These are phyloP conservation scores for Solanum bulbocastanum DNA, from an alignment of 257 asterid species.

Conservation along the genomic window DNA sequence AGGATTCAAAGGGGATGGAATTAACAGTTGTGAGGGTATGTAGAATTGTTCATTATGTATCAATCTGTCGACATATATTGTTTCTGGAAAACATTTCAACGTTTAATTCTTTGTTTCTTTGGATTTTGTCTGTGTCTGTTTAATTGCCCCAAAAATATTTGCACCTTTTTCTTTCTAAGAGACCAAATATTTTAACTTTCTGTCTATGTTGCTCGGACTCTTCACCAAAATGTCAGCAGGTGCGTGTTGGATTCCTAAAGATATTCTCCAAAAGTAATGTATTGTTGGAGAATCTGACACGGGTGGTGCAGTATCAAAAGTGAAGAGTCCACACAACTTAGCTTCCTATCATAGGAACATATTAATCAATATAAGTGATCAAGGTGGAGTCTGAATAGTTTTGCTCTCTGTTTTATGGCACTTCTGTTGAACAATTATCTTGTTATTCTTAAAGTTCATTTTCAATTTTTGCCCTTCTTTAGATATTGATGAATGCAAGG, in stretches of 20 bases:
- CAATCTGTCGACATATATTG: neutral
- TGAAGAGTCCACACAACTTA: neutral
- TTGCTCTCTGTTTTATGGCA: neutral
- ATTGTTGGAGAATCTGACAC: neutral
- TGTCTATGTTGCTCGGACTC: neutral
- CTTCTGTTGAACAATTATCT: neutral
- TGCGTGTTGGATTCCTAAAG: neutral
- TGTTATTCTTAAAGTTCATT: neutral
- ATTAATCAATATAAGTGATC: neutral
- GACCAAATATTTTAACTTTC: neutral
- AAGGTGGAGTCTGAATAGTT: neutral
- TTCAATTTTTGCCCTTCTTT: constrained; percentile 4
- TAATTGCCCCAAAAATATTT: neutral
- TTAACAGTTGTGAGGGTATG: constrained; percentile 72
- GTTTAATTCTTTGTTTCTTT: neutral
- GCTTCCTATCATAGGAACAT: neutral
- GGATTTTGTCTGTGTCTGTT: neutral
- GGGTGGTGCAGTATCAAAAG: neutral
- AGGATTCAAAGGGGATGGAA: constrained; percentile 95
- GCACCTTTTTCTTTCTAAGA: neutral
- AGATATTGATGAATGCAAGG: constrained; percentile 90
- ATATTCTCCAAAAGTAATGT: neutral
- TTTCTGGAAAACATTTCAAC: neutral
- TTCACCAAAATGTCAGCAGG: neutral
- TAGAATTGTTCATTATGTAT: neutral